Conservation (phyloP, 2,329 filamentous ascomycete genomes). For the Colletotrichum limetticola region DNA sequence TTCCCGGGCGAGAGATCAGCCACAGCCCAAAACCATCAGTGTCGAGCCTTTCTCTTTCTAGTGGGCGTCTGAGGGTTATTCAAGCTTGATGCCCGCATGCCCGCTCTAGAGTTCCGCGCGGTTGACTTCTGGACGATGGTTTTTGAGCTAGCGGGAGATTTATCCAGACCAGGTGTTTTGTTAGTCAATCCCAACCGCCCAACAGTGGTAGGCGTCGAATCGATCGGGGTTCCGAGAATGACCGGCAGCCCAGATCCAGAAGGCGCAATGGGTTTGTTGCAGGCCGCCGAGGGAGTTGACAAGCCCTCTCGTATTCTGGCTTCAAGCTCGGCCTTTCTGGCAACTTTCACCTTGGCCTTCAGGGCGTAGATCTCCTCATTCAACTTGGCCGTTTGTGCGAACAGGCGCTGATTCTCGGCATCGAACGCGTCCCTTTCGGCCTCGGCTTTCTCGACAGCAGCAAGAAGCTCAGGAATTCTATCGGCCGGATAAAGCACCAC, state of each 20-base stretch:
- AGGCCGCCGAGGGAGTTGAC: too few species aligned
- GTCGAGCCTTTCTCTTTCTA: not conserved
- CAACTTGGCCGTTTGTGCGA: not conserved
- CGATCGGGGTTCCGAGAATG: not conserved
- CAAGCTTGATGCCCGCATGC: not conserved
- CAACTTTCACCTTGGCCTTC: not conserved
- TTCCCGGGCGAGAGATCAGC: not conserved
- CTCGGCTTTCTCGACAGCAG: slow-evolving; percentile 1
- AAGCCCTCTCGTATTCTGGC: not conserved
- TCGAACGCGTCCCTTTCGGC: not conserved
- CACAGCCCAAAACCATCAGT: not conserved
- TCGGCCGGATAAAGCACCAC: not conserved
- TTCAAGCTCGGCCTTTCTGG: not conserved
- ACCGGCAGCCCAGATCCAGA: not conserved
- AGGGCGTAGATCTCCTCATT: not conserved
- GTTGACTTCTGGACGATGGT: too few species aligned
- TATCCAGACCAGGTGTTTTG: not conserved
- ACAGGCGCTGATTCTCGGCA: not conserved
- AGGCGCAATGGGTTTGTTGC: not conserved
- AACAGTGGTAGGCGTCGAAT: not conserved
- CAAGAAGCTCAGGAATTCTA: not conserved
- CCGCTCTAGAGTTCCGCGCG: too few species aligned
- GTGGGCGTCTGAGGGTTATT: not conserved
- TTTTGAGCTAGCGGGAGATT: not conserved
- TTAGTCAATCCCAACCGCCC: not conserved